Evolutionary conservation across 2,329 filamentous ascomycete genomes (phyloP), one percentile per base, ranked within the genome.

Genomic region (Curvularia lunata): DNA sequence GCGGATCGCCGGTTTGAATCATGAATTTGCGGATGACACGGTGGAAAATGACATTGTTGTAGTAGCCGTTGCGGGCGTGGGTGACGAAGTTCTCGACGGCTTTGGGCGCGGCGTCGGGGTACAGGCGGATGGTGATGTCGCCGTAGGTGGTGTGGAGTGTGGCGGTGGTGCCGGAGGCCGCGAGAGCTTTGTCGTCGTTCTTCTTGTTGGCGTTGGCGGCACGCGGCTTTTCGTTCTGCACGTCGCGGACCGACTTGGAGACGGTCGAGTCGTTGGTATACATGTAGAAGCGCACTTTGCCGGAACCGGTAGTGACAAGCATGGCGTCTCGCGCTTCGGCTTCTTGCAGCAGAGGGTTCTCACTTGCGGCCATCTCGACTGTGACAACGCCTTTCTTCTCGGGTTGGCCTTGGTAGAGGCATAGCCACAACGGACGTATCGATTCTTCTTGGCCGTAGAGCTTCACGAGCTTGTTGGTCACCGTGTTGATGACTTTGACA

Each of bases 41-140:
- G 78, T 99, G 95, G 83, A 99, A 99, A 67, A 97, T 94, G 32
- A 94, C 93, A 78, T 91, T 91, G 81, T 99, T 98, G 82, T 99
- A 99, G 77, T 99, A 99, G 1, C 91, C 92, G 57, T 88, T 89
- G 70, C 89, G 90, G 2, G 92, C 86, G 71, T 98, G 95, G 0
- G 92, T 96, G 54, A 96, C 91, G 75, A 99, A 99, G 77, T 99
- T 99, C 79, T 99, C 95, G 3, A 99, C 94, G 0, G 96, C 88
- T 75, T 94, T 96, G 30, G 96, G 95, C 9, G 95, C 94, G 2
- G 91, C 91, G 60, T 95, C 91, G 1, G 95, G 94, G 82, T 95
- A 99, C 13, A 99, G 84, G 4, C 94, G 91, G 60, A 99, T 86
- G 64, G 95, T 90, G 61, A 99, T 96, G 77, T 99, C 95, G 68